Evolutionary conservation across 352 stramenopile genomes (phyloP).

Genomic region (Phytophthora niederhauseri): DNA sequence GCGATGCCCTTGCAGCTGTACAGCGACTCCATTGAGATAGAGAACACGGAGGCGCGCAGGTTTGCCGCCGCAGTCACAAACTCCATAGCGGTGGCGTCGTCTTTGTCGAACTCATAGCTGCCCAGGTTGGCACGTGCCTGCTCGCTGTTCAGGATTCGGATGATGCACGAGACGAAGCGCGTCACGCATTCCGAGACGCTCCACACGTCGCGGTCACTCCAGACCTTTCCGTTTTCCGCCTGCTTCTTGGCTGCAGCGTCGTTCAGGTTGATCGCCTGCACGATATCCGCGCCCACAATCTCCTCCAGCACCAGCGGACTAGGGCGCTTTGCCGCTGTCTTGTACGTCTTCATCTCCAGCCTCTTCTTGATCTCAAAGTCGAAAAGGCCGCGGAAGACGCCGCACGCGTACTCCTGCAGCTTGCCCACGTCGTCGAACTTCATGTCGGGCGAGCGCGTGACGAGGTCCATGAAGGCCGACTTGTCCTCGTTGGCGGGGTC

Average conservation of each 20-base stretch:
- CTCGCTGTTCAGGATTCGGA: constrained; percentile 62
- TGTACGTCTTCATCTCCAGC: constrained; percentile 97
- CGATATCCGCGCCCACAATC: constrained; percentile 49
- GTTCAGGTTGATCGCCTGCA: constrained; percentile 45
- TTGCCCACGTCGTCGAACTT: constrained; percentile 44
- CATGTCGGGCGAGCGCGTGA: constrained; percentile 55
- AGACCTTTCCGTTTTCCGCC: constrained; percentile 47
- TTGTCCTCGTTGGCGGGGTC: constrained; percentile 79
- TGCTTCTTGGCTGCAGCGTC: constrained; percentile 28
- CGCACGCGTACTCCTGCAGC: constrained; percentile 68
- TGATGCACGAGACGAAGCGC: constrained; percentile 84
- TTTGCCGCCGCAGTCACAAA: constrained; percentile 99
- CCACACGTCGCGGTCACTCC: constrained; percentile 90
- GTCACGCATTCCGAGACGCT: constrained; percentile 85
- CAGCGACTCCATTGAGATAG: constrained; percentile 83
- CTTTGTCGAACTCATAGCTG: constrained; percentile 97
- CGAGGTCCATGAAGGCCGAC: constrained; percentile 85
- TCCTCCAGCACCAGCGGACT: constrained; percentile 73
- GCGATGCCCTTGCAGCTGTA: constrained; percentile 98
- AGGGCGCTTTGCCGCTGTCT: constrained; percentile 93
- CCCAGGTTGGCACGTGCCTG: constrained; percentile 66
- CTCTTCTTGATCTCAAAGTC: constrained; percentile 97
- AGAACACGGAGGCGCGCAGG: constrained; percentile 91
- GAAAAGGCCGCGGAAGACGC: constrained; percentile 93
- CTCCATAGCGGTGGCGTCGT: constrained; percentile 95